phyloP scores from a whole-genome alignment of 352 stramenopile genomes.

The Pythium vanterpoolii region DNA sequence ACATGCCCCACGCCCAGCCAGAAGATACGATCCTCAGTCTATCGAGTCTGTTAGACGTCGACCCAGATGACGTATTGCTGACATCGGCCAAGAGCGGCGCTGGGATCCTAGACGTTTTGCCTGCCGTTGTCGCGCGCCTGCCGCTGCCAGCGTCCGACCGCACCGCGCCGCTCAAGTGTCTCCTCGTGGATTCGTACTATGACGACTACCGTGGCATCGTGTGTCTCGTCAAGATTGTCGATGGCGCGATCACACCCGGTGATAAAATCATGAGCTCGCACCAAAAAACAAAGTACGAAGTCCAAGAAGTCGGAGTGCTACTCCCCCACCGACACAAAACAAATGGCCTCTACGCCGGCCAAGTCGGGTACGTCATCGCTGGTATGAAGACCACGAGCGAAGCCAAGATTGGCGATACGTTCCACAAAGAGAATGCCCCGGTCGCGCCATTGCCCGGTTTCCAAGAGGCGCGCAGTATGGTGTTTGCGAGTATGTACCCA shows the following conservation, averaged over 20 bases:
- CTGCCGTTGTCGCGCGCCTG: conserved; percentile 76
- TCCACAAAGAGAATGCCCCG: conserved; percentile 61
- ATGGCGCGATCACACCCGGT: conserved; percentile 87
- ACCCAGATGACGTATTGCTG: conserved; percentile 93
- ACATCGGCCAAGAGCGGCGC: conserved; percentile 95
- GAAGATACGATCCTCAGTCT: conserved; percentile 83
- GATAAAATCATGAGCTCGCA: conserved; percentile 77
- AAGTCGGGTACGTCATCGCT: conserved; percentile 97
- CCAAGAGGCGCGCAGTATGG: conserved; percentile 91
- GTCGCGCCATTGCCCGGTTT: conserved; percentile 75
- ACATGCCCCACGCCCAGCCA: conserved; percentile 95
- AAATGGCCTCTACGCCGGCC: conserved; percentile 77
- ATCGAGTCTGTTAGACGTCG: conserved; percentile 80
- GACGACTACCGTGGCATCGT: conserved; percentile 94
- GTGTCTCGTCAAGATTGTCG: conserved; percentile 93
- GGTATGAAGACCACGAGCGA: conserved; percentile 97
- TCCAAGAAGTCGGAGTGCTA: conserved; percentile 96
- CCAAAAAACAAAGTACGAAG: conserved; percentile 87
- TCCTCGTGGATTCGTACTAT: conserved; percentile 98
- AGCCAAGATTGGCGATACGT: conserved; percentile 91
- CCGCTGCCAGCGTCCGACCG: conserved; percentile 58
- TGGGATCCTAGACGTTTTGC: conserved; percentile 83
- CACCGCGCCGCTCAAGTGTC: conserved; percentile 77
- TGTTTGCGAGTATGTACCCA: conserved; percentile 99
- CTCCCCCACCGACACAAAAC: conserved; percentile 84